Evolutionary conservation across 2,329 filamentous ascomycete genomes (phyloP).

Genomic region (Neofusicoccum kwambonambiense): DNA sequence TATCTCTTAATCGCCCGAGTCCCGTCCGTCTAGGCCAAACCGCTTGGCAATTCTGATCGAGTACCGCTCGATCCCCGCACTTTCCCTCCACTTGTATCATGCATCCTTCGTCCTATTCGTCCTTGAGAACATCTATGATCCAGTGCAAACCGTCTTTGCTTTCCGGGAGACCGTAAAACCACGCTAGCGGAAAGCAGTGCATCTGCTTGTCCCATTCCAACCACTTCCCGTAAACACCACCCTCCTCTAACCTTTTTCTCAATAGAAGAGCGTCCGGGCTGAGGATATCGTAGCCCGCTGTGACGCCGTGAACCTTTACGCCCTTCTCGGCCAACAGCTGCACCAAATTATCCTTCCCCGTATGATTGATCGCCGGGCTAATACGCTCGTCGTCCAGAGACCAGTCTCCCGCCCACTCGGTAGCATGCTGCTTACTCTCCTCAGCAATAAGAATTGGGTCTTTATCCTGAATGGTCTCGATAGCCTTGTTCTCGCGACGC

Average conservation of each 20-base stretch:
- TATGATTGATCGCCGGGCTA: conserved; percentile 42
- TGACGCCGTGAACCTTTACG: conserved; percentile 53
- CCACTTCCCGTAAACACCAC: conserved; percentile 53
- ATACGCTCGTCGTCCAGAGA: conserved; percentile 46
- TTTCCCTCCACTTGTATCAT: neutral
- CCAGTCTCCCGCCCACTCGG: conserved; percentile 43
- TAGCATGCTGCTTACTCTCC: conserved; percentile 44
- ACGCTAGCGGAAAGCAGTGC: conserved; percentile 58
- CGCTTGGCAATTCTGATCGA: neutral
- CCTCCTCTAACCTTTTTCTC: conserved; percentile 44
- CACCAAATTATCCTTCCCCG: conserved; percentile 39
- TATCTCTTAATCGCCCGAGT: neutral
- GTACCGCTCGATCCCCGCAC: neutral
- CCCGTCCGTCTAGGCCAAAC: too few species aligned
- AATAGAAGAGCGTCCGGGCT: conserved; percentile 53
- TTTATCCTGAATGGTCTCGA: conserved; percentile 38
- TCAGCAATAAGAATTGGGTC: conserved; percentile 49
- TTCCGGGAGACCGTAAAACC: conserved; percentile 49
- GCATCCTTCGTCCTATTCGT: neutral
- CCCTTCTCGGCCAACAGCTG: conserved; percentile 37
- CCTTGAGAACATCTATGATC: conserved; percentile 39
- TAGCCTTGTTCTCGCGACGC: conserved; percentile 46
- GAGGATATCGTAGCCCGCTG: conserved; percentile 54
- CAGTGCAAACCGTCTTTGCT: conserved; percentile 48
- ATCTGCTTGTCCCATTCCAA: conserved; percentile 60